Conservation (phyloP, 192 early-diverging fungal species). For the Coemansia sp. region DNA sequence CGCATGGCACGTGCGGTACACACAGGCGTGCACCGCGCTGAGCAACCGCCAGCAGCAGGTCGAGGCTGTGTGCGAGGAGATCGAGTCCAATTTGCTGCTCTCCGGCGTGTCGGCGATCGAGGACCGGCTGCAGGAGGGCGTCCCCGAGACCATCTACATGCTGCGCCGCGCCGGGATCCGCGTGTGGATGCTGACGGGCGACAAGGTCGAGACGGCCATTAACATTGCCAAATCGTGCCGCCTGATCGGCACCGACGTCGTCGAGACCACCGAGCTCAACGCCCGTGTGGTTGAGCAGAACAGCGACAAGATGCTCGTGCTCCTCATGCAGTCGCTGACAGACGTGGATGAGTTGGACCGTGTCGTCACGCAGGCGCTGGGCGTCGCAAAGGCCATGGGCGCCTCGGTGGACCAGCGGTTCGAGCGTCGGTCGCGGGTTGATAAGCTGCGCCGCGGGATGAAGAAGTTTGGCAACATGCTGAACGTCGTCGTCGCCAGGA, state of each 20-base stretch:
- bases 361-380: slow-evolving; percentile 23
- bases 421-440: slow-evolving; percentile 19
- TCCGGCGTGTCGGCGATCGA: slow-evolving; percentile 89
- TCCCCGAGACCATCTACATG: slow-evolving; percentile 79
- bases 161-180: slow-evolving; percentile 75
- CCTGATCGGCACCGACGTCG: slow-evolving; percentile 55
- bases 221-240: slow-evolving; percentile 84
- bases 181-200: slow-evolving; percentile 92
- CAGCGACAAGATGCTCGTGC: slow-evolving; percentile 22
- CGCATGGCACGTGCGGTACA: slow-evolving; percentile 63
- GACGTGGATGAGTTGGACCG: slow-evolving; percentile 17
- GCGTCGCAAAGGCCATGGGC: slow-evolving; percentile 13
- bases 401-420: slow-evolving; percentile 40
- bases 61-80: slow-evolving; percentile 66
- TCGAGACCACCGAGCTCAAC: slow-evolving; percentile 32
- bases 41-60: slow-evolving; percentile 60
- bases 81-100: slow-evolving; percentile 72
- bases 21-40: slow-evolving; percentile 68
- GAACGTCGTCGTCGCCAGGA: slow-evolving; percentile 1
- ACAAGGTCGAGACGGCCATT: slow-evolving; percentile 89
- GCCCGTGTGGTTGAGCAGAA: neutral
- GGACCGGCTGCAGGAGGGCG: slow-evolving; percentile 82
- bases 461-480: slow-evolving; percentile 40
- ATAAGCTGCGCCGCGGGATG: slow-evolving; percentile 39
- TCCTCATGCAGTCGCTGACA: slow-evolving; percentile 37